Evolutionary conservation across 441 rosid genomes (phyloP).

Genomic region (Flueggea neowawraea): DNA sequence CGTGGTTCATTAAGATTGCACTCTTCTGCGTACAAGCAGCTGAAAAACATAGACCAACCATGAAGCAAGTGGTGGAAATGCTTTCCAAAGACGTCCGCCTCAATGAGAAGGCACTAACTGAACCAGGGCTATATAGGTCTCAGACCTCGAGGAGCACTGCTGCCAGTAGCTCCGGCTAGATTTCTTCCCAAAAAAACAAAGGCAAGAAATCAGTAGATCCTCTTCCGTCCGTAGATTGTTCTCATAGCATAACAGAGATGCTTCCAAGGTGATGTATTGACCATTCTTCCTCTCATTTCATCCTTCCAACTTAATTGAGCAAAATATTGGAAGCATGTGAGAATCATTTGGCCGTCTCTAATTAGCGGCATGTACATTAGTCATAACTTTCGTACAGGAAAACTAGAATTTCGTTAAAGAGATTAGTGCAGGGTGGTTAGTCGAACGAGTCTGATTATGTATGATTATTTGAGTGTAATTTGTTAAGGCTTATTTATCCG

Average conservation of each 20-base stretch:
- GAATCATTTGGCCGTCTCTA: conserved; percentile 1
- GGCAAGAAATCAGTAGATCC: conserved; percentile 31
- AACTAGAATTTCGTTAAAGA: background rate
- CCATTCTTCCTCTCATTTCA: background rate
- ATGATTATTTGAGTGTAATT: too few relatives aligned
- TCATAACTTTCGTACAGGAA: background rate
- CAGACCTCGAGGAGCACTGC: conserved; percentile 17
- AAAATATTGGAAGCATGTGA: background rate
- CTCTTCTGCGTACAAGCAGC: conserved; percentile 87
- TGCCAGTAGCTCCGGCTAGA: conserved; percentile 32
- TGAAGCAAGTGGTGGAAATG: conserved; percentile 93
- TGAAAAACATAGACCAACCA: conserved; percentile 65
- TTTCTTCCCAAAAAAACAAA: conserved; percentile 45
- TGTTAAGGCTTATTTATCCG: too few relatives aligned
- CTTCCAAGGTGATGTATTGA: background rate
- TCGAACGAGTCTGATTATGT: background rate
- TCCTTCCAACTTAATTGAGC: background rate
- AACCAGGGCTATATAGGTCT: conserved; percentile 62
- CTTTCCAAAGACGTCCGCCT: conserved; percentile 66
- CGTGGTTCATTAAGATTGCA: conserved; percentile 69
- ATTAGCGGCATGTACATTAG: background rate
- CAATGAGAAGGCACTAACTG: conserved; percentile 55
- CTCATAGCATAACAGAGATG: background rate
- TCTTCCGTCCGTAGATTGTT: background rate
- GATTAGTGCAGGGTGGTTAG: background rate